Evolutionary conservation across 2,329 filamentous ascomycete genomes (phyloP).

Genomic region (Paecilomyces dactylethromorphus): DNA sequence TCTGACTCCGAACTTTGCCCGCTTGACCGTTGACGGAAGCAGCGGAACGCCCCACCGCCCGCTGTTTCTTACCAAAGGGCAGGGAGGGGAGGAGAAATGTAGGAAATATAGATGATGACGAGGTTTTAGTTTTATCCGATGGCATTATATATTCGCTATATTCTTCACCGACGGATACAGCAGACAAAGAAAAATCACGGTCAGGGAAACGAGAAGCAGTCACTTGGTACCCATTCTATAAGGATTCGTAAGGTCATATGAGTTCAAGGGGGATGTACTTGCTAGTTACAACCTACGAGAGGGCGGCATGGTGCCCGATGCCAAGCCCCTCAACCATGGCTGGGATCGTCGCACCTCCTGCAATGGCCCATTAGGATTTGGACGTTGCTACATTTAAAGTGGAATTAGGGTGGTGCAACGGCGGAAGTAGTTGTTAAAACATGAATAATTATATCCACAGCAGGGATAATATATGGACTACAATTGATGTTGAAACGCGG

Average conservation of each 20-base stretch:
- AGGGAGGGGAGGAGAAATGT: slow-evolving; percentile 45
- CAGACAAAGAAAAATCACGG: neutral
- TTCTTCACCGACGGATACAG: neutral
- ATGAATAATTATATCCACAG: too few relatives aligned
- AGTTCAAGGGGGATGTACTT: neutral
- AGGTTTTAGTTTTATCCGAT: slow-evolving; percentile 8
- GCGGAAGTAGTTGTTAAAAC: neutral
- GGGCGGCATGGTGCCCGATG: neutral
- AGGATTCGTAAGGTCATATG: neutral
- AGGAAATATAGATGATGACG: slow-evolving; percentile 37
- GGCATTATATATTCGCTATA: neutral
- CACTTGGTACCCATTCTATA: neutral
- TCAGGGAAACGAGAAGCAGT: neutral
- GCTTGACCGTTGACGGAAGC: slow-evolving; percentile 2
- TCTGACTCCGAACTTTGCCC: slow-evolving; percentile 6
- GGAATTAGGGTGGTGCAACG: neutral
- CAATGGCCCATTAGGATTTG: neutral
- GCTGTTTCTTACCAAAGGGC: slow-evolving; percentile 36
- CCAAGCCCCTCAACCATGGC: neutral
- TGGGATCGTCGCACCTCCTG: neutral
- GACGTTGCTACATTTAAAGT: neutral
- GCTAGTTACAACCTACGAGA: neutral
- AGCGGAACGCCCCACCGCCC: slow-evolving; percentile 7
- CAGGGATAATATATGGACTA: too few relatives aligned
- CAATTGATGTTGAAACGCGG: too few relatives aligned